Percentiles rank a stretch among this genome's conserved stretches.
phyloP scores from a whole-genome alignment of 2,329 filamentous ascomycete genomes.

The Aspergillus ustus region DNA sequence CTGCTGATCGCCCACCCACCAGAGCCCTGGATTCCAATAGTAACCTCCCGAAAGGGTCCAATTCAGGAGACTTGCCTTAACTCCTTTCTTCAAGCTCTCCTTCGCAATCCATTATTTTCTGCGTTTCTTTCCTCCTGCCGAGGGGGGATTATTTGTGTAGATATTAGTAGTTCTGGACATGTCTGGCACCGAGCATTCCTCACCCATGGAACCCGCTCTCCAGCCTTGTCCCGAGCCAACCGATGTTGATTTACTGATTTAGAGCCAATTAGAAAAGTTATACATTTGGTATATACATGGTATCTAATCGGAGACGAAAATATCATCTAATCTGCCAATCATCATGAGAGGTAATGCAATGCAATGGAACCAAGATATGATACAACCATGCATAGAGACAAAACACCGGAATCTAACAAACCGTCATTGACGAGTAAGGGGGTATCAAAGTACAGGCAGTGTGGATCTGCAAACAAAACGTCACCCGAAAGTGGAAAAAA shows the following conservation, averaged over 20 bases:
- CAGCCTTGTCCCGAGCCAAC: not conserved
- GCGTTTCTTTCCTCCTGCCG: not conserved
- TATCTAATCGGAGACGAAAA: not conserved
- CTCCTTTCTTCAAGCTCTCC: not conserved
- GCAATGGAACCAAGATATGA: conserved; percentile 3
- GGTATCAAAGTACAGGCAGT: conserved; percentile 29
- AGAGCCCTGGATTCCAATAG: conserved; percentile 13
- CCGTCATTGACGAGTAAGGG: conserved; percentile 24
- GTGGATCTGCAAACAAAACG: conserved; percentile 24
- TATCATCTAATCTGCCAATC: conserved; percentile 1
- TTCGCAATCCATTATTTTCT: not conserved
- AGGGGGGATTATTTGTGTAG: not conserved
- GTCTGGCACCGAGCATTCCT: not conserved
- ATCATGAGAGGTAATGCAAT: not conserved
- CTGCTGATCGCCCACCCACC: conserved; percentile 11
- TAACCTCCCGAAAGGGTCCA: conserved; percentile 4
- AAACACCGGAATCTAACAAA: conserved; percentile 10
- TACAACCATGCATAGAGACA: conserved; percentile 2
- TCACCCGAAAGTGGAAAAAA: conserved; percentile 12
- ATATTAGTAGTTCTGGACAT: not conserved
- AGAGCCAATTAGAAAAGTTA: not conserved
- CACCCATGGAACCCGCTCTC: not conserved
- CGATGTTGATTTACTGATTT: not conserved
- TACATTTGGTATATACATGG: not conserved
- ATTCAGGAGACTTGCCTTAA: conserved; percentile 1